These are phyloP conservation scores for Telfairia occidentalis DNA, from an alignment of 331 rosid species.

Conservation along the genomic window DNA sequence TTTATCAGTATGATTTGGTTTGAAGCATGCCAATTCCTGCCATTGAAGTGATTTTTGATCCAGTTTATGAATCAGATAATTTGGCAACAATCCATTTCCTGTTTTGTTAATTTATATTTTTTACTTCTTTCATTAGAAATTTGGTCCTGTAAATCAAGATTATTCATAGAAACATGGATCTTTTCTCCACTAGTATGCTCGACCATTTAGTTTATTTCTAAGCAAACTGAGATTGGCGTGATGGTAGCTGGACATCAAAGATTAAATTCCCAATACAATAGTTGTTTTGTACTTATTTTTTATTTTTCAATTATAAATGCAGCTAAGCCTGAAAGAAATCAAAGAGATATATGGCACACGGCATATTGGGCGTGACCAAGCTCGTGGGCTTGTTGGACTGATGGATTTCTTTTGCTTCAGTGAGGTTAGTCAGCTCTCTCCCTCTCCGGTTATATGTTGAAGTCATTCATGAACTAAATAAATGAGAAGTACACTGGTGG, in stretches of 20 bases:
- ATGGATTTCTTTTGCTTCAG: conserved; percentile 99
- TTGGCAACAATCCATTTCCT: neutral
- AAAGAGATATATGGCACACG: conserved; percentile 66
- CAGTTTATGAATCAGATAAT: neutral
- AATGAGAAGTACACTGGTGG: neutral
- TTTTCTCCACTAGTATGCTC: neutral
- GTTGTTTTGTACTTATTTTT: neutral
- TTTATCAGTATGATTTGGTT: neutral
- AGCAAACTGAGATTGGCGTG: neutral
- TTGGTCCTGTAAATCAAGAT: neutral
- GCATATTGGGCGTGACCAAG: conserved; percentile 89
- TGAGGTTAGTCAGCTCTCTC: conserved; percentile 47
- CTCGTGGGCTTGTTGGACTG: conserved; percentile 66
- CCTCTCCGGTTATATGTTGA: neutral
- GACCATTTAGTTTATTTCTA: neutral
- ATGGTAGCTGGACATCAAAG: neutral
- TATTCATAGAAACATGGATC: neutral
- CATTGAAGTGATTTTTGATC: neutral
- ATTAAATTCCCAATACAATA: neutral
- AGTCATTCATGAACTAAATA: neutral
- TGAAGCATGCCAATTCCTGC: neutral
- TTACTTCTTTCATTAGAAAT: neutral
- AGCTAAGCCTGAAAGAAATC: conserved; percentile 57
- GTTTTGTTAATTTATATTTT: neutral
- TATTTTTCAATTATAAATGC: conserved; percentile 18